A percentile compares a stretch with the other conserved stretches of the same genome.
Conservation (phyloP, 2,329 filamentous ascomycete genomes). For the Rasamsonia emersonii region DNA sequence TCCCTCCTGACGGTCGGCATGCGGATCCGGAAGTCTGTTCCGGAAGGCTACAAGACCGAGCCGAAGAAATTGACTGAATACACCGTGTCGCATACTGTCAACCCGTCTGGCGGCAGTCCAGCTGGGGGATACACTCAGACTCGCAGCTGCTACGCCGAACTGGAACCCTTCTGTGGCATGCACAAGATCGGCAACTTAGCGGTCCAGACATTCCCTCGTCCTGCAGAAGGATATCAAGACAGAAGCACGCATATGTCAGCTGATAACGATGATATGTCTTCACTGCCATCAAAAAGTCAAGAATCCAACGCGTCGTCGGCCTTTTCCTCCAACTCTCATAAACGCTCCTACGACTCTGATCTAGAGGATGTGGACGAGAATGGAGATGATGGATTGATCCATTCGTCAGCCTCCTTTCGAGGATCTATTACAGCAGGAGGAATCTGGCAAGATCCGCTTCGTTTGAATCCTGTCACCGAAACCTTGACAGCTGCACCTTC, state of each 20-base stretch:
- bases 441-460: conserved; percentile 19
- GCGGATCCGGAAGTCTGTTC: conserved; percentile 85
- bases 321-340: conserved; percentile 25
- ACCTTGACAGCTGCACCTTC: neutral
- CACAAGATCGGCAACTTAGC: conserved; percentile 64
- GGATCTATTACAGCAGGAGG: conserved; percentile 11
- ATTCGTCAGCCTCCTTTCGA: too few relatives aligned
- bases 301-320: conserved; percentile 22
- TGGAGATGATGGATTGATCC: too few relatives aligned
- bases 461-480: conserved; percentile 1
- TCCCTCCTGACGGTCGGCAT: conserved; percentile 88
- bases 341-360: conserved; percentile 35
- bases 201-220: conserved; percentile 44
- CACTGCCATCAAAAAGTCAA: conserved; percentile 34
- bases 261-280: conserved; percentile 27
- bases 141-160: conserved; percentile 41
- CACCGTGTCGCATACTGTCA: conserved; percentile 1
- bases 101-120: conserved; percentile 5
- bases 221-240: conserved; percentile 15
- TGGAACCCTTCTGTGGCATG: conserved; percentile 73
- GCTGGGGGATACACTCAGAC: neutral
- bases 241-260: conserved; percentile 18
- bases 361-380: conserved; percentile 29
- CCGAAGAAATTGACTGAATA: conserved; percentile 20
- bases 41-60: conserved; percentile 82